phyloP scores from a whole-genome alignment of 768 basidiomycete genomes.

The Suillus occidentalis region DNA sequence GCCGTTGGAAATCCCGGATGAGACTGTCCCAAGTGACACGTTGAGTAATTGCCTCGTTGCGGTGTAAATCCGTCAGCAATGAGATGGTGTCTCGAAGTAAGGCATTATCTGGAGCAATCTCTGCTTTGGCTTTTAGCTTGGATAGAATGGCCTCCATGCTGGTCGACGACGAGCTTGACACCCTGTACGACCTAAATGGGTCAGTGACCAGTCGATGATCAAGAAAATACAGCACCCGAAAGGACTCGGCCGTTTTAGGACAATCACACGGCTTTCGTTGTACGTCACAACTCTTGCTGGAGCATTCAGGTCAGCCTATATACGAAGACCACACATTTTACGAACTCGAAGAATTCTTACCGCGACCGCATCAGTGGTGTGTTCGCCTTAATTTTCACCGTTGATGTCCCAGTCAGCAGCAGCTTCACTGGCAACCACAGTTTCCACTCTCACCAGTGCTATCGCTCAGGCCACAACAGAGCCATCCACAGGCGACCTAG shows the following conservation, averaged over 20 bases:
- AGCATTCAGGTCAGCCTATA: not conserved
- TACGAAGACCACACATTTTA: not conserved
- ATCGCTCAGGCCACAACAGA: conserved; percentile 17
- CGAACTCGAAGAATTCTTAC: not conserved
- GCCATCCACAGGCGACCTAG: conserved; percentile 19
- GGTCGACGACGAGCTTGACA: not conserved
- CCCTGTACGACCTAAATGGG: not conserved
- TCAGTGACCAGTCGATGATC: not conserved
- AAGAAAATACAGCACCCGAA: not conserved
- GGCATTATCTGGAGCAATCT: conserved; percentile 11
- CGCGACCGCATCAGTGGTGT: not conserved
- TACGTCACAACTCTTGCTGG: not conserved
- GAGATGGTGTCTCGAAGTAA: conserved; percentile 25
- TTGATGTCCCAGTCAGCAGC: conserved; percentile 19
- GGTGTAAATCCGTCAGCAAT: conserved; percentile 22
- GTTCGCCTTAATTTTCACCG: not conserved
- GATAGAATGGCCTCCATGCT: conserved; percentile 30
- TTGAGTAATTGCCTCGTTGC: conserved; percentile 18
- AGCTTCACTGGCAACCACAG: conserved; percentile 6
- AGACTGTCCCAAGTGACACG: conserved; percentile 26
- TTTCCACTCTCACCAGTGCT: conserved; percentile 18
- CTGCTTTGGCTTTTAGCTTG: conserved; percentile 20
- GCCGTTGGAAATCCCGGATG: conserved; percentile 18
- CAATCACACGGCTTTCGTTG: not conserved
- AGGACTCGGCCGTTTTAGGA: not conserved